Conservation (phyloP, 768 basidiomycete genomes). For the Mycena maculata region DNA sequence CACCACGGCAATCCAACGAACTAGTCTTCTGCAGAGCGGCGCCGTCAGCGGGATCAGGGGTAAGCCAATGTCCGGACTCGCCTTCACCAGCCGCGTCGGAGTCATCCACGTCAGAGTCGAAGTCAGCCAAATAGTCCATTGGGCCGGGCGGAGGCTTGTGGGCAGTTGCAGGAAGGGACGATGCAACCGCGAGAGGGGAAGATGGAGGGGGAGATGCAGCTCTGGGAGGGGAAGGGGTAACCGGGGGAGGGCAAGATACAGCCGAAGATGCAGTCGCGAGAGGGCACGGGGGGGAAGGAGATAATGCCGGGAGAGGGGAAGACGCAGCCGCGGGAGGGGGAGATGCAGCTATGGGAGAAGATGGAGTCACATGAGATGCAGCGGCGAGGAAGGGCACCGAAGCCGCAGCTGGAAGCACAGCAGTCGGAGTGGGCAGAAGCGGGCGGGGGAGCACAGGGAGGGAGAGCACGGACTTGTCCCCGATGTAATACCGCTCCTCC, state of each 20-base stretch:
- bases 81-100: neutral
- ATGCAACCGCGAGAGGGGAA: too few relatives aligned
- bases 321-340: too few relatives aligned
- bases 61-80: neutral
- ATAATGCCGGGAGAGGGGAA: too few relatives aligned
- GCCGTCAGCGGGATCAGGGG: constrained; percentile 3
- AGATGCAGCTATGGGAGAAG: too few relatives aligned
- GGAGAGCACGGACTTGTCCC: constrained; percentile 3
- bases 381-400: neutral
- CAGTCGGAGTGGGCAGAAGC: neutral
- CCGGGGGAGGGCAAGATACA: too few relatives aligned
- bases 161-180: neutral
- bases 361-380: too few relatives aligned
- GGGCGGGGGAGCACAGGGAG: constrained; percentile 8
- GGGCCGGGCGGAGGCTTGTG: neutral
- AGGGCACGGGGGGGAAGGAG: too few relatives aligned
- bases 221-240: too few relatives aligned
- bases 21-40: neutral
- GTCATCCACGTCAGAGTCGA: constrained; percentile 3
- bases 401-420: neutral
- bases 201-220: too few relatives aligned
- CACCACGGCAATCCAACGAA: neutral
- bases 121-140: neutral
- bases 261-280: too few relatives aligned
- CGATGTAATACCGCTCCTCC: constrained; percentile 6